phyloP scores from a whole-genome alignment of 83 land plant genomes.

The Diphasiastrum complanatum region DNA sequence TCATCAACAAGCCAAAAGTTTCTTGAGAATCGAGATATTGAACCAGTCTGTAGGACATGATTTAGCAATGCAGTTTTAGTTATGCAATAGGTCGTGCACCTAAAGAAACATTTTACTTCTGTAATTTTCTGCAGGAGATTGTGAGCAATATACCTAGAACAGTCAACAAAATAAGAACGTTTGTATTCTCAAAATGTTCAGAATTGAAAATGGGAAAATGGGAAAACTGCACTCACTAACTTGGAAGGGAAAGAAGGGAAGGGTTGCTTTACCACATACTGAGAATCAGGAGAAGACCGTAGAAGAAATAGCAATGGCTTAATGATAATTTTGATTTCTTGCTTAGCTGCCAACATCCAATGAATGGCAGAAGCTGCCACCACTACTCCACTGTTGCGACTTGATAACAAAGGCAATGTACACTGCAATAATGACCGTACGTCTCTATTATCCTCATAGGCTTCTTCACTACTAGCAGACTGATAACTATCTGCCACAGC shows the following conservation, averaged over 20 bases:
- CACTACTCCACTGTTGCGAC: slow-evolving; percentile 94
- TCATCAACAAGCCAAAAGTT: too few relatives aligned
- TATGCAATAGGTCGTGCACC: too few relatives aligned
- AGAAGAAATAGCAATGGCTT: slow-evolving; percentile 82
- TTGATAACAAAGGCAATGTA: slow-evolving; percentile 79
- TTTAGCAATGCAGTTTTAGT: too few relatives aligned
- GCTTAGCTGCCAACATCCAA: slow-evolving; percentile 70
- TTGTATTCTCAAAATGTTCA: not conserved
- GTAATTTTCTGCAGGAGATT: too few relatives aligned
- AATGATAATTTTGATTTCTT: slow-evolving; percentile 56
- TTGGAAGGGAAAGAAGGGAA: not conserved
- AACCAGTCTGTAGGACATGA: too few relatives aligned
- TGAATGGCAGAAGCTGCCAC: slow-evolving; percentile 86
- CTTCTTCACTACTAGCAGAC: slow-evolving; percentile 15
- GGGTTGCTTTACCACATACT: slow-evolving; percentile 74
- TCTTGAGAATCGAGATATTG: too few relatives aligned
- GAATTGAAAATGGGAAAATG: too few relatives aligned
- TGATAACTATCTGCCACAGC: not conserved
- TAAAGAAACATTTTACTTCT: too few relatives aligned
- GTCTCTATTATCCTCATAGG: slow-evolving; percentile 45
- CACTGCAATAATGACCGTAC: slow-evolving; percentile 59
- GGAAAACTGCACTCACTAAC: too few relatives aligned
- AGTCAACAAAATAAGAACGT: too few relatives aligned
- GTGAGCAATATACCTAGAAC: too few relatives aligned
- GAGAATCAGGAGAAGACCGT: slow-evolving; percentile 74